Evolutionary conservation across 2,329 filamentous ascomycete species (phyloP), one percentile per base, ranked within the genome.

Genomic region (Phaeosphaeria sp.): DNA sequence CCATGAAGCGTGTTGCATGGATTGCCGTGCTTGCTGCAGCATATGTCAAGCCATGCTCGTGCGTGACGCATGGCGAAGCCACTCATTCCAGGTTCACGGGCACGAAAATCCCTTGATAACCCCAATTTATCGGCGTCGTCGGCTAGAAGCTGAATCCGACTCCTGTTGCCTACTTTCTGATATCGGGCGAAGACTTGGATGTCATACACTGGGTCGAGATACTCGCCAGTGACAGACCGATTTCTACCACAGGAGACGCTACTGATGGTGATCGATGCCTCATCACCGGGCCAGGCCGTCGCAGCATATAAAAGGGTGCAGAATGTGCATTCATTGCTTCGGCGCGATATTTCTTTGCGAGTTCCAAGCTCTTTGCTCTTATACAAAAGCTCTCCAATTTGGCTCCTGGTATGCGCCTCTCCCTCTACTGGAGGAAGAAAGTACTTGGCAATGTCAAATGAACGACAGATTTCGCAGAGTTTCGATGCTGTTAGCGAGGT

Each of bases 61-160:
- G 46, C 52, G 30, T 49, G 44, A 3, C 4, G 9, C 46, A 54
- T 54, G 21, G 49, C 44, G 18, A 54, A 49, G 17, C 36, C 36
- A n/a, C 17, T 20, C 10, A n/a, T 6, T 2, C n/a, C 9, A 4
- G 52, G 46, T 7, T 49, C 36, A 20, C 52, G 44, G 13, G 44
- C 46, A 13, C 48, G 52, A 20, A 54, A 54, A 21, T 54, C 46
- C 17, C 10, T n/a, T 10, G 33, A 41, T 10, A 49, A 20, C 9
- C 52, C 52, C 22, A 49, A 22, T 5, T 11, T 15, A 44, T 43
- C 27, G 10, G 52, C 52, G 27, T 49, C 46, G 2, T 54, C 44
- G 10, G 46, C 52, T 3, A 54, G n/a, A 17, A 54, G 15, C 36
- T 54, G 52, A 17, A 54, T 39, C 1, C 23, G 9, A 7, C 11